Conservation (phyloP, 352 stramenopile species). For the Hyaloperonospora brassicae region DNA sequence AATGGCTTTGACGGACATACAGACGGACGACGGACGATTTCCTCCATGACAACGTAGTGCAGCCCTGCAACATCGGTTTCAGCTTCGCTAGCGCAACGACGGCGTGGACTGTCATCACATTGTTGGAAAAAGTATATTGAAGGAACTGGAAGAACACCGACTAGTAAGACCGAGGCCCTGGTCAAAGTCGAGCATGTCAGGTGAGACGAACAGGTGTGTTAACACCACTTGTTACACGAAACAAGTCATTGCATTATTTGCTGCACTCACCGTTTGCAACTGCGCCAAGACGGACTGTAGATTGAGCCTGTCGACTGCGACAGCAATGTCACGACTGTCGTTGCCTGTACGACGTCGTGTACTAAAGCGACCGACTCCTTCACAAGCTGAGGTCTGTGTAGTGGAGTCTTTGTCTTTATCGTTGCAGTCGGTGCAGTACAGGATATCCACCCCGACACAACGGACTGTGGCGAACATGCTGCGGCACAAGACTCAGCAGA, state of each 20-base stretch:
- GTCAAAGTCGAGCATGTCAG: conserved; percentile 27
- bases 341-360: not conserved
- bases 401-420: conserved; percentile 16
- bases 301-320: not conserved
- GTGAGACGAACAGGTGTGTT: too few relatives aligned
- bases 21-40: not conserved
- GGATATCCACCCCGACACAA: not conserved
- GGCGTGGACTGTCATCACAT: conserved; percentile 52
- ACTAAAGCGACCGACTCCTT: conserved; percentile 5
- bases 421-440: conserved; percentile 14
- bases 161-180: conserved; percentile 27
- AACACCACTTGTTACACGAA: too few relatives aligned
- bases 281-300: conserved; percentile 4
- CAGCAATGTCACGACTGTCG: conserved; percentile 13
- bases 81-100: conserved; percentile 89
- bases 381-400: conserved; percentile 26
- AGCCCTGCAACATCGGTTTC: conserved; percentile 87
- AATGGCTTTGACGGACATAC: not conserved
- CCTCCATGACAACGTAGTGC: not conserved
- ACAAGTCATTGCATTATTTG: too few relatives aligned
- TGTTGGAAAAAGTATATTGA: conserved; percentile 36
- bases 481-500: too few relatives aligned
- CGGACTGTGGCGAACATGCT: too few relatives aligned
- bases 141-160: conserved; percentile 35
- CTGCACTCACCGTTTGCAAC: conserved; percentile 12